phyloP scores from a whole-genome alignment of 352 stramenopile species.

The Globisporangium nodosum region DNA sequence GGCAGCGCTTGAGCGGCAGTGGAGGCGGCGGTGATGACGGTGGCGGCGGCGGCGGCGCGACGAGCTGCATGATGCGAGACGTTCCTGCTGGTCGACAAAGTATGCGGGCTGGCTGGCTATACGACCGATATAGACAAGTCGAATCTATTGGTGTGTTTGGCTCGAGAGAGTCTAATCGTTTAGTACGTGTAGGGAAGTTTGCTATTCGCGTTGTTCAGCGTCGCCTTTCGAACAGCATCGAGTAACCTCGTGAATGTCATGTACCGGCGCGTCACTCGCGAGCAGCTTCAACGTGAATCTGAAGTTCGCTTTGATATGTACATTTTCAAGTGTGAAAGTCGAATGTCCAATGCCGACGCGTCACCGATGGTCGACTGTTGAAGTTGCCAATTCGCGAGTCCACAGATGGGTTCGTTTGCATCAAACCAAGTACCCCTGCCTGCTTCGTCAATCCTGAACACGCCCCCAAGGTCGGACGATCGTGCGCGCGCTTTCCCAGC shows the following conservation, averaged over 20 bases:
- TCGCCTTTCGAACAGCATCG: background rate
- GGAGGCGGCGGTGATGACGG: background rate
- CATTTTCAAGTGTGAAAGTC: background rate
- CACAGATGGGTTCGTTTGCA: too few relatives aligned
- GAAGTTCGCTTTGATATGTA: background rate
- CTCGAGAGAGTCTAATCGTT: background rate
- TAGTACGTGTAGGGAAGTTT: too few relatives aligned
- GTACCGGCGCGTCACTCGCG: background rate
- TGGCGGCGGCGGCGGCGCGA: background rate
- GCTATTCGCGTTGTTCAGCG: background rate
- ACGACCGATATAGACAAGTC: background rate
- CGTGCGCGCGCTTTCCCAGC: background rate
- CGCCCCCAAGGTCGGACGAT: background rate
- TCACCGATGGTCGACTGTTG: background rate
- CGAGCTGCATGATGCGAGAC: background rate
- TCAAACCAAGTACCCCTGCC: too few relatives aligned
- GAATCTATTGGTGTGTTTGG: background rate
- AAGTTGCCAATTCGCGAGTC: background rate
- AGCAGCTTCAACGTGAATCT: background rate
- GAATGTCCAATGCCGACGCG: background rate
- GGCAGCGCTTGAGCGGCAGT: slow-evolving; percentile 34
- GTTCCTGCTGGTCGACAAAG: background rate
- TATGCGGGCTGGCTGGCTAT: background rate
- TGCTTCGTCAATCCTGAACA: background rate
- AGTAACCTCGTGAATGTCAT: background rate